These are phyloP conservation scores for Teratosphaeria destructans DNA, from an alignment of 2,329 filamentous ascomycete species.

Conservation along the genomic window DNA sequence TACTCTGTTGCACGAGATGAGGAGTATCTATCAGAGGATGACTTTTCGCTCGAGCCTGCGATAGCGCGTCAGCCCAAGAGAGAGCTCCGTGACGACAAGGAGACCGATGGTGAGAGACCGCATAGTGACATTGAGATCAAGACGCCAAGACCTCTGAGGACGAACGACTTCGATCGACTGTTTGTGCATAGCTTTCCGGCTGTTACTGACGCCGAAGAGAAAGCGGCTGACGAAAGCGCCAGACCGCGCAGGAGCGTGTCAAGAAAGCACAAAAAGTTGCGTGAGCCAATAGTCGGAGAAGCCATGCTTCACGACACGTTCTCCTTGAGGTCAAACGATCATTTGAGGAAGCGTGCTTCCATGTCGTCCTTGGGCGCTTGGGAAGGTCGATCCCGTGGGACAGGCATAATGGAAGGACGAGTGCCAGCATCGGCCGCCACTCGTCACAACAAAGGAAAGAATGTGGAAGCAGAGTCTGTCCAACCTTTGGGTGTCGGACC, in stretches of 20 bases:
- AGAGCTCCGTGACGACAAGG: not conserved
- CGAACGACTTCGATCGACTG: conserved; percentile 22
- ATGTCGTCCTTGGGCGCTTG: not conserved
- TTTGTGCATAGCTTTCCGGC: conserved; percentile 23
- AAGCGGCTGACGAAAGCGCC: not conserved
- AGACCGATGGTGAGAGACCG: not conserved
- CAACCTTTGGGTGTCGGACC: not conserved
- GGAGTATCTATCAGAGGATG: not conserved
- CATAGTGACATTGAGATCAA: conserved; percentile 8
- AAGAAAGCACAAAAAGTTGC: not conserved
- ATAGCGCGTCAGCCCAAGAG: not conserved
- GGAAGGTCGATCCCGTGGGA: not conserved
- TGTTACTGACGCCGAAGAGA: not conserved
- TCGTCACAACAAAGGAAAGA: not conserved
- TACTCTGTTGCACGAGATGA: not conserved
- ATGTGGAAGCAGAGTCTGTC: not conserved
- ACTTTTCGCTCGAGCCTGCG: not conserved
- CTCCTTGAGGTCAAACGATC: not conserved
- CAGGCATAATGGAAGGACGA: not conserved
- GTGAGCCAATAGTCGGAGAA: not conserved
- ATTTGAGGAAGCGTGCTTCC: not conserved
- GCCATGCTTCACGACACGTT: not conserved
- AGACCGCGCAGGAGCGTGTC: not conserved
- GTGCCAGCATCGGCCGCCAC: not conserved
- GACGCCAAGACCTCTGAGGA: conserved; percentile 15